These are phyloP conservation scores for Tuber aestivum DNA, from an alignment of 495 filamentous ascomycete genomes.

Conservation along the genomic window DNA sequence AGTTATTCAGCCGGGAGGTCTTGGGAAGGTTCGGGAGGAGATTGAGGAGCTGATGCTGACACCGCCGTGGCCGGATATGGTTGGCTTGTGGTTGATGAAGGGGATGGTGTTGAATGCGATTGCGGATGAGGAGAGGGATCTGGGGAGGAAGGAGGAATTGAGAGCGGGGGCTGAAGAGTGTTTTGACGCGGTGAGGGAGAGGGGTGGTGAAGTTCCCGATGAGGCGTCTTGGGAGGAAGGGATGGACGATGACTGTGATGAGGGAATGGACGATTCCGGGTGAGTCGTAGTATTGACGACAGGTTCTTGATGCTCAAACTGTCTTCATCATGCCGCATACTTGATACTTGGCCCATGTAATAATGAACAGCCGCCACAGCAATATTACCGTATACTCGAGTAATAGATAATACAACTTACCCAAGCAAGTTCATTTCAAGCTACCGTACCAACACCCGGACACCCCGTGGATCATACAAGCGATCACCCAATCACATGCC, in stretches of 20 bases:
- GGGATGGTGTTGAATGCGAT: constrained; percentile 40
- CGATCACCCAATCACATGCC: background rate
- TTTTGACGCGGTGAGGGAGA: constrained; percentile 30
- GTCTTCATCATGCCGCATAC: background rate
- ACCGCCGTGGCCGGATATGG: constrained; percentile 34
- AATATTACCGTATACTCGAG: background rate
- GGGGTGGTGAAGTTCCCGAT: constrained; percentile 26
- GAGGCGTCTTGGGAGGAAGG: constrained; percentile 14
- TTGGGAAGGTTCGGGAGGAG: constrained; percentile 49
- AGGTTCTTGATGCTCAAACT: background rate
- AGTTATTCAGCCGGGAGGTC: constrained; percentile 23
- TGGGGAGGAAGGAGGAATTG: constrained; percentile 2
- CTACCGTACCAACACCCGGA: background rate
- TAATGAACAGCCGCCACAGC: background rate
- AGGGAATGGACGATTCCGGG: background rate
- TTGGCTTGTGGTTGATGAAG: constrained; percentile 24
- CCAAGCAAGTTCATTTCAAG: background rate
- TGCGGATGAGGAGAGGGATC: constrained; percentile 23
- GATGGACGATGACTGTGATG: background rate
- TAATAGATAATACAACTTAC: background rate
- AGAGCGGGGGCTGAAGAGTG: constrained; percentile 24
- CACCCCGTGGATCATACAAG: background rate
- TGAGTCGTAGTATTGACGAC: background rate
- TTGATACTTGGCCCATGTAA: background rate
- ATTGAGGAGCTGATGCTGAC: constrained; percentile 52